Evolutionary conservation across 176 grass and related monocot species (phyloP), one percentile per base, ranked within the genome.

Genomic region (Olyra latifolia): DNA sequence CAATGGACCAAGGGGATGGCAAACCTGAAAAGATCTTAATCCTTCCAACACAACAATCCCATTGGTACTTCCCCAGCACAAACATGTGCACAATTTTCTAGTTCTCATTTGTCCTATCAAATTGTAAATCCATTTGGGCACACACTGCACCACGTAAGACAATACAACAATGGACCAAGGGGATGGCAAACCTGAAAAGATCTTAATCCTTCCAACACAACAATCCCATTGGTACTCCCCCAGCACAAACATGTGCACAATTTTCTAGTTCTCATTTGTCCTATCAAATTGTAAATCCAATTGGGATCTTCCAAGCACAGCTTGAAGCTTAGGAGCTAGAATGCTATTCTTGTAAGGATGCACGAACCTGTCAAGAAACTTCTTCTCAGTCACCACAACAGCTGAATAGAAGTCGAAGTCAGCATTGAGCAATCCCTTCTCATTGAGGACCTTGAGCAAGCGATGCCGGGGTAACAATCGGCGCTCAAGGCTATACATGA

Each of bases 401-500:
- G 62, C 29, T 2, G 14, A 3, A 61, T 63, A 84, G 57, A 46
- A 94, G 44, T 75, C 78, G 17, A 40, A 22, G 14, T 71, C 44
- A 20, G 9, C 52, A 35, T 84, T 27, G 15, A 47, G 22, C 40
- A 91, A 74, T 13, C 74, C 28, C n/a, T 81, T 85, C 0, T 14
- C 27, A 29, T 71, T 82, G 41, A 94, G 79, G 62, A 64, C 8
- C 39, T 86, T 72, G 43, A 91, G 7, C 66, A 94, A 66, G 68
- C 47, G 35, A n/a, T 78, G 14, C 10, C 88, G 42, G 10, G 88
- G 88, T 16, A 94, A 48, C 52, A 94, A 47, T 59, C 86, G 64
- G 27, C 49, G 67, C 54, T 94, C 82, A 74, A 86, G 8, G 75
- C 85, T 94, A 71, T 71, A 82, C 55, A 69, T 56, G 4, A 94